Evolutionary conservation across 345 rosid genomes (phyloP).

Genomic region (Salix caprea): DNA sequence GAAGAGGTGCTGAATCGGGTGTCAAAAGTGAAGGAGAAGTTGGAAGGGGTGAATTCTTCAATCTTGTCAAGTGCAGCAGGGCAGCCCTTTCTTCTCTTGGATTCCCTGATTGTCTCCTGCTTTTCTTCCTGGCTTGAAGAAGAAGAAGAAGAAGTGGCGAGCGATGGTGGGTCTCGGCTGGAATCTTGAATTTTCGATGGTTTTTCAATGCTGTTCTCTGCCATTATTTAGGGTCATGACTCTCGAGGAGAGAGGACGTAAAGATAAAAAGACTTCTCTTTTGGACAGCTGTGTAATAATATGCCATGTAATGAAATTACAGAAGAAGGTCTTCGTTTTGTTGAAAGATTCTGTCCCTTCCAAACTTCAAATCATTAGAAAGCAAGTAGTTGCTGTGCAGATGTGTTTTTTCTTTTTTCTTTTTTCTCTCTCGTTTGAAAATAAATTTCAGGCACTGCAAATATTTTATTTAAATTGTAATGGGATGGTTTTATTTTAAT

Average conservation of each 20-base stretch:
- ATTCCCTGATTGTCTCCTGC: background rate
- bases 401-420: too few relatives aligned
- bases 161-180: background rate
- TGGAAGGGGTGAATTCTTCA: background rate
- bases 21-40: slow-evolving; percentile 23
- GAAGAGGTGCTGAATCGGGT: slow-evolving; percentile 10
- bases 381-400: too few relatives aligned
- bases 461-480: too few relatives aligned
- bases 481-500: too few relatives aligned
- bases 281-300: background rate
- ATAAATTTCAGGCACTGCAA: too few relatives aligned
- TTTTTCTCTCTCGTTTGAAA: too few relatives aligned
- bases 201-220: background rate
- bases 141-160: background rate
- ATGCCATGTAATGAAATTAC: background rate
- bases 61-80: slow-evolving; percentile 13
- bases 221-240: background rate
- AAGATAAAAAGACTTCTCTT: background rate
- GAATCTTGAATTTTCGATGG: slow-evolving; percentile 3
- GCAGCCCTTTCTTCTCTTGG: slow-evolving; percentile 22
- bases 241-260: background rate
- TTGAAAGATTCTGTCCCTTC: background rate
- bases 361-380: background rate
- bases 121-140: background rate
- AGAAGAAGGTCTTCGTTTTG: background rate